Conservation (phyloP, 1,284 basidiomycete species). For the Cutaneotrichosporon sp. region DNA sequence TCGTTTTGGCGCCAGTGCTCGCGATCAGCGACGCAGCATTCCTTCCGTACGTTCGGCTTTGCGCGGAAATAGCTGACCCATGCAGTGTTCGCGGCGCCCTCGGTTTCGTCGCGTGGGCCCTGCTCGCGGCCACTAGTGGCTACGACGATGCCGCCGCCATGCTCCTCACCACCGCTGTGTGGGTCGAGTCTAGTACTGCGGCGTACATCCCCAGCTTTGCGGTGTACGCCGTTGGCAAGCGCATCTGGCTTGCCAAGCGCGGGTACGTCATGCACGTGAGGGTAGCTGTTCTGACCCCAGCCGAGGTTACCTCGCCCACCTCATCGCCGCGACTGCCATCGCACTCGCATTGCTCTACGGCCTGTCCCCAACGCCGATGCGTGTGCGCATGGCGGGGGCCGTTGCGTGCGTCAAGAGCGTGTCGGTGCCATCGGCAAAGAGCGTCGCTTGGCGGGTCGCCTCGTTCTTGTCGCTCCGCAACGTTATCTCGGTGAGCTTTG, state of each 20-base stretch:
- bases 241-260: constrained; percentile 14
- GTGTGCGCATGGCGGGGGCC: constrained; percentile 3
- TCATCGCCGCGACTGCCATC: constrained; percentile 2
- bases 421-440: neutral
- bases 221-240: constrained; percentile 17
- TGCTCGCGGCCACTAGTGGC: constrained; percentile 11
- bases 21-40: constrained; percentile 8
- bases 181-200: neutral
- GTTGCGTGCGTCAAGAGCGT: neutral
- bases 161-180: constrained; percentile 4
- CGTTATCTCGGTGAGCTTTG: neutral
- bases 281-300: constrained; percentile 1
- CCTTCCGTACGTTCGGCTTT: constrained; percentile 8
- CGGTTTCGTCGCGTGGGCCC: constrained; percentile 16
- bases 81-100: constrained; percentile 12
- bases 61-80: neutral
- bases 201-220: constrained; percentile 14
- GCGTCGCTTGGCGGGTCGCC: neutral
- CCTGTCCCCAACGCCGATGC: constrained; percentile 7
- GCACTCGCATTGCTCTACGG: constrained; percentile 3
- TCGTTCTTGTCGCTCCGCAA: neutral
- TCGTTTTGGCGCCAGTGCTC: constrained; percentile 10
- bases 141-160: constrained; percentile 11
- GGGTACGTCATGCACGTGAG: constrained; percentile 8
- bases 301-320: constrained; percentile 8